Evolutionary conservation across 1,284 basidiomycete species (phyloP).

Genomic region (Wolfiporia cocos): DNA sequence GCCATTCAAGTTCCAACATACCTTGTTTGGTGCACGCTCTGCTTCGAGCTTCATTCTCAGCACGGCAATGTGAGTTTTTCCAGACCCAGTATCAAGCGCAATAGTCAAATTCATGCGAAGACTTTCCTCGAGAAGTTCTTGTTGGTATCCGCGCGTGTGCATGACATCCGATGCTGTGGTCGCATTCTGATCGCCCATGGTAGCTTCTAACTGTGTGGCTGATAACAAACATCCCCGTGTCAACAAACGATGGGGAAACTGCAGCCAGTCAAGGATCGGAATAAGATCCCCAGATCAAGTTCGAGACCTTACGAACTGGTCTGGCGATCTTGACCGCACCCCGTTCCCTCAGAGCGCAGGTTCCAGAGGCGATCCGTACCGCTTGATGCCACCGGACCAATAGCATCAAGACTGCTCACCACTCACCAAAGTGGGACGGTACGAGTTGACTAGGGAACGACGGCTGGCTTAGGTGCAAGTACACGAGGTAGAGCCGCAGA

Average conservation of each 20-base stretch:
- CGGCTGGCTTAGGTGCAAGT: too few species aligned
- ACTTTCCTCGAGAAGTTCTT: constrained; percentile 70
- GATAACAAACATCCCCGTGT: constrained; percentile 25
- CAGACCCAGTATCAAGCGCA: constrained; percentile 73
- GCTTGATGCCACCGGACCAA: too few species aligned
- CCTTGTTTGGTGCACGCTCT: constrained; percentile 55
- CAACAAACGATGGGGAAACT: background rate
- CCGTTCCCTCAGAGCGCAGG: too few species aligned
- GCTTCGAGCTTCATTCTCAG: constrained; percentile 63
- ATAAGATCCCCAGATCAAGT: background rate
- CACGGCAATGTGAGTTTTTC: constrained; percentile 77
- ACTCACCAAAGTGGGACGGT: too few species aligned
- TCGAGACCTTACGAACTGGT: background rate
- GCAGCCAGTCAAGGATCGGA: constrained; percentile 11
- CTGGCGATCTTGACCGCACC: background rate
- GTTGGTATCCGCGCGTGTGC: constrained; percentile 58
- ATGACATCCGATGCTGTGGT: constrained; percentile 6
- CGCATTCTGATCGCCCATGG: constrained; percentile 2
- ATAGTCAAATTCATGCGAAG: constrained; percentile 62
- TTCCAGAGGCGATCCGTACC: too few species aligned
- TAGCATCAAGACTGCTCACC: too few species aligned
- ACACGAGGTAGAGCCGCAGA: too few species aligned
- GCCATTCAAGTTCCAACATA: constrained; percentile 32
- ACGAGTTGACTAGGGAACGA: too few species aligned
- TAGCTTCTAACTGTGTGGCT: background rate